phyloP scores from a whole-genome alignment of 2,329 filamentous ascomycete species.

The Talaromyces sp. region DNA sequence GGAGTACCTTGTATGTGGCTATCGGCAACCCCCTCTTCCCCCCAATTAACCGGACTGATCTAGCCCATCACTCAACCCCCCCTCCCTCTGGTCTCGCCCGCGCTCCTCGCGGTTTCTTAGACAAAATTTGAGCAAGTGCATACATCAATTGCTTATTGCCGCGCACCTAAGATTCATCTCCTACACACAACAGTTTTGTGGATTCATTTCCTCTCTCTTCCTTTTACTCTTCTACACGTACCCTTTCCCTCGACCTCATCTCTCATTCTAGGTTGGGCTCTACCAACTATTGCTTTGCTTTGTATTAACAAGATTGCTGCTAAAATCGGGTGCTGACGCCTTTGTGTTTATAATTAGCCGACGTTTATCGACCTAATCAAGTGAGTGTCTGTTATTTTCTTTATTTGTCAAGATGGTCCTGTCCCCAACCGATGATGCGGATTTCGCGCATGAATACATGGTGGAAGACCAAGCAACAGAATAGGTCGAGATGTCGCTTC shows the following conservation, averaged over 20 bases:
- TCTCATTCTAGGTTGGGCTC: background rate
- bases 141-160: background rate
- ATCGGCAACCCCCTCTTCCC: background rate
- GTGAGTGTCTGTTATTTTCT: slow-evolving; percentile 30
- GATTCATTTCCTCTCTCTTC: background rate
- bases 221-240: background rate
- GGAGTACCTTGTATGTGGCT: slow-evolving; percentile 5
- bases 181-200: background rate
- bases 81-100: slow-evolving; percentile 20
- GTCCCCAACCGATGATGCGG: background rate
- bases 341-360: slow-evolving; percentile 29
- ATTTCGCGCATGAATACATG: background rate
- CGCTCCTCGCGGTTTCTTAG: slow-evolving; percentile 13
- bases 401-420: slow-evolving; percentile 4
- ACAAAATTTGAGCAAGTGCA: background rate
- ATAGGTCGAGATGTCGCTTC: background rate
- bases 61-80: slow-evolving; percentile 16
- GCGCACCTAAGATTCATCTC: background rate
- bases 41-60: slow-evolving; percentile 9
- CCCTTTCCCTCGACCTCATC: background rate
- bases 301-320: slow-evolving; percentile 5
- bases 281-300: background rate
- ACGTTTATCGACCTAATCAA: slow-evolving; percentile 44
- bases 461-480: background rate
- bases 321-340: slow-evolving; percentile 16